Percentiles rank a stretch among this genome's conserved stretches.
phyloP scores from a whole-genome alignment of 352 stramenopile genomes.

The Phytopythium boreale region DNA sequence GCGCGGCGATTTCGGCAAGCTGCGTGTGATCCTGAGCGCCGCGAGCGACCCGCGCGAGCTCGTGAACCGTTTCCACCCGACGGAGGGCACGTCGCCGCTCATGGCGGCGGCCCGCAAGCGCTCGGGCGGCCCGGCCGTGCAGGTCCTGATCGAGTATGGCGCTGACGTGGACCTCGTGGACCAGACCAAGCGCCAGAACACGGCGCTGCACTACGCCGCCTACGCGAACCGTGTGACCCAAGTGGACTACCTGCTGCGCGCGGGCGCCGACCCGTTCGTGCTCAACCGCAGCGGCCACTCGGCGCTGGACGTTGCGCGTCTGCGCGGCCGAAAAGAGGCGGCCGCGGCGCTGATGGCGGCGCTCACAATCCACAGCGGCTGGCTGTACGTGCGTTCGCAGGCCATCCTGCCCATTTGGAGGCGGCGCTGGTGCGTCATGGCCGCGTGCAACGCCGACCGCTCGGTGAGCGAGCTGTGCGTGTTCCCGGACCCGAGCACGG shows the following conservation, averaged over 20 bases:
- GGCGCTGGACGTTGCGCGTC: slow-evolving; percentile 54
- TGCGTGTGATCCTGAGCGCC: slow-evolving; percentile 19
- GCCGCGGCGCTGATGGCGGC: slow-evolving; percentile 42
- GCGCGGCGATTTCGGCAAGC: slow-evolving; percentile 26
- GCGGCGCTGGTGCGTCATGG: slow-evolving; percentile 52
- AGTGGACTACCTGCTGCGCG: slow-evolving; percentile 53
- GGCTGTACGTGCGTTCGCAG: slow-evolving; percentile 43
- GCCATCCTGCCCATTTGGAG: slow-evolving; percentile 52
- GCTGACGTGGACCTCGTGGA: slow-evolving; percentile 39
- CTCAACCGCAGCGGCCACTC: slow-evolving; percentile 59
- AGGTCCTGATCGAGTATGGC: slow-evolving; percentile 54
- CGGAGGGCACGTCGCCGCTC: slow-evolving; percentile 55
- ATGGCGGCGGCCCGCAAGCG: slow-evolving; percentile 67
- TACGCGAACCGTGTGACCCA: slow-evolving; percentile 44
- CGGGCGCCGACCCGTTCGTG: slow-evolving; percentile 37
- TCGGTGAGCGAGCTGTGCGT: slow-evolving; percentile 50
- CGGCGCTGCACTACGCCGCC: slow-evolving; percentile 67
- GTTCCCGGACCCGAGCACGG: slow-evolving; percentile 34
- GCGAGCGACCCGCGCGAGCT: slow-evolving; percentile 17
- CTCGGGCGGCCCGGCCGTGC: slow-evolving; percentile 40
- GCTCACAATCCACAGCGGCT: slow-evolving; percentile 49
- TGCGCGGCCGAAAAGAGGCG: slow-evolving; percentile 39
- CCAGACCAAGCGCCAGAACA: slow-evolving; percentile 38
- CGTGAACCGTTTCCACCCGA: slow-evolving; percentile 41
- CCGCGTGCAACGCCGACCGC: slow-evolving; percentile 45